Evolutionary conservation across 148 eudicot species (phyloP).

Genomic region (Chenopodium berlandieri): DNA sequence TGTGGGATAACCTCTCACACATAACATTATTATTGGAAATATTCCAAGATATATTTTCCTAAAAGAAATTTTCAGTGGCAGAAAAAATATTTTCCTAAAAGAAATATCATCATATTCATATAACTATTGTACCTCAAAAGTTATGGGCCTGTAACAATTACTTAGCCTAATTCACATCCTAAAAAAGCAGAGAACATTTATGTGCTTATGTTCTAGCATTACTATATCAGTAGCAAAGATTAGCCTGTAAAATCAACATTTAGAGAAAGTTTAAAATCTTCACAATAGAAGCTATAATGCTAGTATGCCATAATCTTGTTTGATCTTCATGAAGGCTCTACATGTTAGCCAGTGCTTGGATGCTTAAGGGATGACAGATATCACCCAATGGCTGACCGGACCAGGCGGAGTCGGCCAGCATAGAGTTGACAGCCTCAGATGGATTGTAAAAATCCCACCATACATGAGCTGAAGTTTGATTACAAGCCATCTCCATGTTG

Average conservation of each 20-base stretch:
- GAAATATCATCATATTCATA: no score
- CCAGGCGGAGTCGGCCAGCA: slow-evolving; percentile 62
- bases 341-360: slow-evolving; percentile 32
- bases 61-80: no score
- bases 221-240: background rate
- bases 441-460: slow-evolving; percentile 81
- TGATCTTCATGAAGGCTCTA: slow-evolving; percentile 4
- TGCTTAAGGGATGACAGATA: slow-evolving; percentile 47
- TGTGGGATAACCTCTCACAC: no score
- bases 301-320: background rate
- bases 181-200: background rate
- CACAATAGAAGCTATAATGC: background rate
- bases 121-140: no score
- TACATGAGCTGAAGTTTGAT: slow-evolving; percentile 29
- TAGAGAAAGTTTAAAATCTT: background rate
- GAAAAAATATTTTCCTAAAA: no score
- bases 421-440: slow-evolving; percentile 41
- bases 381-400: slow-evolving; percentile 41
- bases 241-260: background rate
- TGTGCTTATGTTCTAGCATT: background rate
- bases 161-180: background rate
- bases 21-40: no score
- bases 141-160: background rate
- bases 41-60: no score
- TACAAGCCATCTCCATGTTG: slow-evolving; percentile 43